phyloP scores from a whole-genome alignment of 768 basidiomycete species.

The Psilocybe tampanensis region DNA sequence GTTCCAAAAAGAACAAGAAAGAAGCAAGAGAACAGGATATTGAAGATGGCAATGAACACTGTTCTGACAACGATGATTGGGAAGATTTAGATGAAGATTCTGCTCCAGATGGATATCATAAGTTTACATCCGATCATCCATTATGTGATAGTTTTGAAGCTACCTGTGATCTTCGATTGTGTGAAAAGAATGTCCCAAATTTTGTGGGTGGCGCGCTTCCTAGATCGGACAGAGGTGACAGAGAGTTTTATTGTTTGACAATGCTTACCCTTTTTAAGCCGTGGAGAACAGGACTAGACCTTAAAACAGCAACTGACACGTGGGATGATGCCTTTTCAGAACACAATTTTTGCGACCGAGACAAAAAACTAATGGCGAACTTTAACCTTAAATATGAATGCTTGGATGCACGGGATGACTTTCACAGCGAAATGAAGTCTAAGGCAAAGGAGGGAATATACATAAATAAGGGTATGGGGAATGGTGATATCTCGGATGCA shows the following conservation, averaged over 20 bases:
- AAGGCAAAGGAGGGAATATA: not conserved
- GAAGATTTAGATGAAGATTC: not conserved
- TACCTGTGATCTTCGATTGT: constrained; percentile 4
- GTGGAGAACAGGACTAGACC: constrained; percentile 22
- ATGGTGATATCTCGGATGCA: not conserved
- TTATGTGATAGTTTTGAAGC: constrained; percentile 22
- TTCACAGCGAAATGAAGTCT: constrained; percentile 17
- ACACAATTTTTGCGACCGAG: constrained; percentile 17
- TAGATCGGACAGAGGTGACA: constrained; percentile 28
- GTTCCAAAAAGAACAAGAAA: not conserved
- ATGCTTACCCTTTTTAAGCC: constrained; percentile 34
- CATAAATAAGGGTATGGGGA: not conserved
- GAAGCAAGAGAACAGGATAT: not conserved
- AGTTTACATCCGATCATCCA: constrained; percentile 25
- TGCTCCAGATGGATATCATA: not conserved
- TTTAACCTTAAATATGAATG: constrained; percentile 38
- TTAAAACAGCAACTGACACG: constrained; percentile 17
- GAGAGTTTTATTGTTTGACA: constrained; percentile 31
- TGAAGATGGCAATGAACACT: not conserved
- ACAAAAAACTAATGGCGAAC: constrained; percentile 25
- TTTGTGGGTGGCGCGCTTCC: constrained; percentile 31
- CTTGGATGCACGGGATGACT: constrained; percentile 36
- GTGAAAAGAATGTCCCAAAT: constrained; percentile 21
- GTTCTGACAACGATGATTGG: not conserved
- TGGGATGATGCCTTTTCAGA: constrained; percentile 26